Conservation (phyloP, 2,329 filamentous ascomycete species). For the Epichloe gansuensis region DNA sequence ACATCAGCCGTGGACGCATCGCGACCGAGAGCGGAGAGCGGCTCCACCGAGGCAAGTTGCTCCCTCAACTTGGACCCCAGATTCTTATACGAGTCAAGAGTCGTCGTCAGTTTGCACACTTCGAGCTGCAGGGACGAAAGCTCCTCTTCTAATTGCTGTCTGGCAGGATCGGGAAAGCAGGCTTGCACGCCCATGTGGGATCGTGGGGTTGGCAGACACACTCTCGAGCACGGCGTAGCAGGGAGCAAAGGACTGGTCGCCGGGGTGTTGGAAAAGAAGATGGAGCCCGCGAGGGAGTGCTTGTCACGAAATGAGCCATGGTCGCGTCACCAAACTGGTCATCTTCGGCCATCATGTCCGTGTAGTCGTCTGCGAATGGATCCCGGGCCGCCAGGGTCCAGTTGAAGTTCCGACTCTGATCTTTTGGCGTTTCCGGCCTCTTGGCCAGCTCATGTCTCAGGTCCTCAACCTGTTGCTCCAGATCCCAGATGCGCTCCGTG, state of each 20-base stretch:
- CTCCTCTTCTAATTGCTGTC: constrained; percentile 31
- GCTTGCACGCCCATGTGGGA: constrained; percentile 29
- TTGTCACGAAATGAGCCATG: constrained; percentile 36
- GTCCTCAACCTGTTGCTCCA: constrained; percentile 27
- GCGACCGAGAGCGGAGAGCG: constrained; percentile 4
- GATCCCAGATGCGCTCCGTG: constrained; percentile 30
- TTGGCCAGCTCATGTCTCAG: constrained; percentile 22
- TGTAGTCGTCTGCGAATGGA: constrained; percentile 31
- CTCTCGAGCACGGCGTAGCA: constrained; percentile 24
- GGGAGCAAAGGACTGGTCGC: constrained; percentile 35
- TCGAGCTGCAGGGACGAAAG: constrained; percentile 36
- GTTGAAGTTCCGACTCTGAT: constrained; percentile 21
- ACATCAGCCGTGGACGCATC: constrained; percentile 12
- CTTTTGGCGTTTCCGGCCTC: constrained; percentile 7
- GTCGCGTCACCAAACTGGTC: constrained; percentile 38
- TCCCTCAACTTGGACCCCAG: constrained; percentile 26
- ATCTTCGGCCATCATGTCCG: constrained; percentile 22
- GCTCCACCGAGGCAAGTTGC: constrained; percentile 19
- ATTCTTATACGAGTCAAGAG: constrained; percentile 34
- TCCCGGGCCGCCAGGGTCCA: constrained; percentile 41
- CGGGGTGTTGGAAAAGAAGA: constrained; percentile 43
- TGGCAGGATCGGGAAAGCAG: constrained; percentile 29
- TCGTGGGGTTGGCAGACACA: constrained; percentile 1
- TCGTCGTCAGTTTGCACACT: constrained; percentile 32
- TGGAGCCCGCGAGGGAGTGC: constrained; percentile 34